Evolutionary conservation across 208 protist genomes (phyloP), one percentile per base, ranked within the genome.

Genomic region (Leishmania arabica): DNA sequence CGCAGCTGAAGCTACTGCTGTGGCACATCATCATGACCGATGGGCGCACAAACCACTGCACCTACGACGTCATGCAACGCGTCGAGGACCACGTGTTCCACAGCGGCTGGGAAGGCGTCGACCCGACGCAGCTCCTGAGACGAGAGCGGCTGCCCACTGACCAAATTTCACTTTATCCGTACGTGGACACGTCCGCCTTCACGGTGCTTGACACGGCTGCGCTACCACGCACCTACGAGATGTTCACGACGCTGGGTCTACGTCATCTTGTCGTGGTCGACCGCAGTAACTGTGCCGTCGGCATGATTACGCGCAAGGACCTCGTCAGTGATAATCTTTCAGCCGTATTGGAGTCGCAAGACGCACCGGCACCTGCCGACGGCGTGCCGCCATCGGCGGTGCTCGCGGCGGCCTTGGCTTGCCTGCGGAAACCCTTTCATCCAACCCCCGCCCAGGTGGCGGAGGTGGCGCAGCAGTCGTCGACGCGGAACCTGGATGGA

Each of bases 251-350:
- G 2, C 79, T 92, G 15, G 89, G 89, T 24, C 80, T 92, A 45
- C 89, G 89, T 27, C 89, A 90, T 56, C 64, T 90, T 8, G 82
- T 89, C 9, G 89, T 92, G 42, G 89, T 92, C 37, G 70, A 88
- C 54, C 53, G 51, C 42, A 53, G 75, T 19, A 92, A 92, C 76
- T 80, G 81, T 54, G 83, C 84, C 31, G 81, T 89, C 69, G 89
- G 89, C 56, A 86, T 92, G 68, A 88, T 92, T 68, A 92, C 89
- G 40, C 89, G 89, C 60, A 90, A 90, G 51, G 89, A 92, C 77
- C 77, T 92, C 2, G 79, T 86, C 21, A 80, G 79, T 3, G 89
- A 92, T 75, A 73, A 80, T 42, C 84, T 92, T 37, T 81, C 78
- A 11, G 53, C 72, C 19, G 68, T 79, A 3, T 69, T 78, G 45